Percentiles rank a stretch among this genome's conserved stretches.
phyloP scores from a whole-genome alignment of 352 stramenopile species.

The Pythium monospermum region DNA sequence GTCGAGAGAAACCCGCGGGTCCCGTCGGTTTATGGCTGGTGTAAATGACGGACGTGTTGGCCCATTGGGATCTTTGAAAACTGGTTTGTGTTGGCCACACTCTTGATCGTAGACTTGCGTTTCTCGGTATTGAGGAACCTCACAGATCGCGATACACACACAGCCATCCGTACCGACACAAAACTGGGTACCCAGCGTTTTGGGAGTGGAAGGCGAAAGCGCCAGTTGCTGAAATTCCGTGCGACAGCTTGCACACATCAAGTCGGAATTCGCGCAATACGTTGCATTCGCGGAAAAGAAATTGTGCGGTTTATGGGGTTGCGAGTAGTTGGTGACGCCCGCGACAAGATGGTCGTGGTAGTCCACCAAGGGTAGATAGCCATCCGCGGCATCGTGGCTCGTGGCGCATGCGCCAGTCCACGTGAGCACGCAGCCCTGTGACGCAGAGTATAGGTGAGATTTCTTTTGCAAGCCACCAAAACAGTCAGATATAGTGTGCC shows the following conservation, averaged over 20 bases:
- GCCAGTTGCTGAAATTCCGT: background rate
- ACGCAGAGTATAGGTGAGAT: too few species aligned
- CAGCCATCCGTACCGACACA: slow-evolving; percentile 7
- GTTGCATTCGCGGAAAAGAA: slow-evolving; percentile 7
- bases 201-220: background rate
- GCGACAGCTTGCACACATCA: slow-evolving; percentile 3
- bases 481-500: background rate
- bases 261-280: slow-evolving; percentile 6
- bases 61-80: background rate
- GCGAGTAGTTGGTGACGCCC: background rate
- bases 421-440: slow-evolving; percentile 4
- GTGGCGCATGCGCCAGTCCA: background rate
- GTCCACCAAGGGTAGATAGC: background rate
- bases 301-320: background rate
- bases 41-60: background rate
- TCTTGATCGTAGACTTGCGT: background rate
- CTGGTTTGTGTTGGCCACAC: background rate
- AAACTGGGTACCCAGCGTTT: slow-evolving; percentile 1
- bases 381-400: background rate
- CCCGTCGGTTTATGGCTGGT: background rate
- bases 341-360: background rate
- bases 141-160: slow-evolving; percentile 13
- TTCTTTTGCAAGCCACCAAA: too few species aligned
- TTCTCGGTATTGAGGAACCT: slow-evolving; percentile 23
- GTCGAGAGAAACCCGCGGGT: background rate